A percentile compares a stretch with the other conserved stretches of the same genome.
Conservation (phyloP, 371 early-diverging fungal genomes). For the Apophysomyces elegans region DNA sequence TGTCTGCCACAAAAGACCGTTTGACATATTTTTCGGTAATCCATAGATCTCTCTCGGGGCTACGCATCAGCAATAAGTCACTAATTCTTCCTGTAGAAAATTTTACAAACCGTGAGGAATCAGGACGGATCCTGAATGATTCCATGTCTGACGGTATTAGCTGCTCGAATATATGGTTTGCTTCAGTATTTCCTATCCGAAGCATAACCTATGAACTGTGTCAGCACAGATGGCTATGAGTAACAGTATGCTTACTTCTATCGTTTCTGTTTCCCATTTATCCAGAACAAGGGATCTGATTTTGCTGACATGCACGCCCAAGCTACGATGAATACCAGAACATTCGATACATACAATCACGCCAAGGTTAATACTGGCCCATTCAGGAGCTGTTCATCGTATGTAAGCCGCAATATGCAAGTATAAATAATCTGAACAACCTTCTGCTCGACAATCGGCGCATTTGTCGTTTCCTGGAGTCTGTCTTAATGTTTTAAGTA, state of each 20-base stretch:
- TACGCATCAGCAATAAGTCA: constrained; percentile 18
- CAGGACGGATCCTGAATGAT: constrained; percentile 31
- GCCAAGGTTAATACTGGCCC: constrained; percentile 95
- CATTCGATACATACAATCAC: constrained; percentile 96
- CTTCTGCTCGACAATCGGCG: constrained; percentile 75
- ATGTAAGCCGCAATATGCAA: background rate
- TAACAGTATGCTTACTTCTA: constrained; percentile 48
- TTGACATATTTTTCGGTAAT: constrained; percentile 80
- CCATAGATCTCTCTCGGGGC: constrained; percentile 70
- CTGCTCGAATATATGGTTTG: constrained; percentile 77
- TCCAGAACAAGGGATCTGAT: constrained; percentile 87
- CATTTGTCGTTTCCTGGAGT: constrained; percentile 75
- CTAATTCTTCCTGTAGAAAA: background rate
- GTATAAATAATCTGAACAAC: constrained; percentile 17
- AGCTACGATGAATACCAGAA: constrained; percentile 95
- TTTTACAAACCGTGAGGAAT: constrained; percentile 32
- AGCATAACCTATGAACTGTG: constrained; percentile 66
- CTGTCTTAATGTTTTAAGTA: constrained; percentile 35
- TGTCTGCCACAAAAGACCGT: constrained; percentile 57
- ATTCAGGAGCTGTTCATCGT: constrained; percentile 67
- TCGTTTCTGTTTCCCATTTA: constrained; percentile 84
- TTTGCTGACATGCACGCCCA: constrained; percentile 93
- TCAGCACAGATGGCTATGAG: background rate
- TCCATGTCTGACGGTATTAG: constrained; percentile 47
- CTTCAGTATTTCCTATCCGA: constrained; percentile 77